Base-by-base conservation (phyloP, 1,139 yeast genomes). In the Yamadazyma buinensis region DNA sequence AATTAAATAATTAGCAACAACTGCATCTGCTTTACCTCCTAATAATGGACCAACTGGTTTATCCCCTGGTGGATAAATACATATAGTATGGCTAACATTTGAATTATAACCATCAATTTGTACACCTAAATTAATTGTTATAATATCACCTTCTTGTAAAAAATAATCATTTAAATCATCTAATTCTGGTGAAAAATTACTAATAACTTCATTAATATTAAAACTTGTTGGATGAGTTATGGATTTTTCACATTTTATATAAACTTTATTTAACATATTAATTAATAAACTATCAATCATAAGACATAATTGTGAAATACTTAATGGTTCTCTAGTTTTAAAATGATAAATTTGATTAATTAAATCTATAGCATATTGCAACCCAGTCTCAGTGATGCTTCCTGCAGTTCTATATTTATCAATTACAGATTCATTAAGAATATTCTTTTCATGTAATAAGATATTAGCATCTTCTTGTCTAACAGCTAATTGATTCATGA, bases 71-170 rank as follows among this genome's bases (percentile, higher is more conserved):
- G 92, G 94, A 48, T 77, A 83, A 37, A 90, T 80, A 26, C 88
- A 95, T 41, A 87, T 57, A 4, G 97, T 88, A 58, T 92, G 98
- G 21, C 95, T 77, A 7, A 77, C 80, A 53, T 80, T 78, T 4
- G 95, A 82, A 13, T 97, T 84, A 63, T 90, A 92, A 33, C 98
- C 98, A 58, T 92, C 98, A 48, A 92, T 77, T 46, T 92, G 97
- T 39, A 84, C 90, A 31, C 97, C 97, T 26, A 88, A 68, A 15
- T 84, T 68, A 38, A 92, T 74, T 39, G 92, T 88, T 27, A 85
- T 87, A 33, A 90, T 69, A 56, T 92, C 97, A 34, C 97, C 97
- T 23, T 79, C 78, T 38, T 67, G 62, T 52, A 85, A 77, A 29
- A 61, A 59, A 42, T 72, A 66, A 39, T 67, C 65, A 13, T 75